phyloP scores from a whole-genome alignment of 495 filamentous ascomycete genomes.

The Daldinia vernicosa region DNA sequence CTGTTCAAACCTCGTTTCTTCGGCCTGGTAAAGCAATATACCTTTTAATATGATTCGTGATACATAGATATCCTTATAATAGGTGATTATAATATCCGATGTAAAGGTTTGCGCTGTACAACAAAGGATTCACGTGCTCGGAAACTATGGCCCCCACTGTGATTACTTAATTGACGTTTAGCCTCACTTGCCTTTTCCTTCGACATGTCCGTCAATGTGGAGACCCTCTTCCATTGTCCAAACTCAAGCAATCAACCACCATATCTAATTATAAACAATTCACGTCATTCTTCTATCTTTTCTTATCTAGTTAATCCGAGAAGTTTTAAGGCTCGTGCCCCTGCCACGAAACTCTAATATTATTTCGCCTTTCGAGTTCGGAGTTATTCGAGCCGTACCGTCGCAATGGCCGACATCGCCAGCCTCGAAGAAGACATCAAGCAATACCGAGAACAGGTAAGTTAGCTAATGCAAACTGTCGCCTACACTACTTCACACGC shows the following conservation, averaged over 20 bases:
- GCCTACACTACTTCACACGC: not conserved
- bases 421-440: slow-evolving; percentile 78
- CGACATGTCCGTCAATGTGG: not conserved
- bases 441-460: slow-evolving; percentile 84
- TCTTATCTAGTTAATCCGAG: not conserved
- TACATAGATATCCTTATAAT: too few species aligned
- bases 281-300: not conserved
- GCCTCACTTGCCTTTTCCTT: not conserved
- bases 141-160: not conserved
- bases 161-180: not conserved
- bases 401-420: slow-evolving; percentile 64
- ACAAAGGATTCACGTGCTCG: not conserved
- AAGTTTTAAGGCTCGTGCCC: not conserved
- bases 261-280: not conserved
- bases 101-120: too few species aligned
- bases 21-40: too few species aligned
- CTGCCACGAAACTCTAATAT: not conserved
- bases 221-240: not conserved
- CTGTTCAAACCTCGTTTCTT: too few species aligned
- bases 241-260: not conserved
- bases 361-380: not conserved
- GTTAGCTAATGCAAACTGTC: slow-evolving; percentile 9
- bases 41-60: too few species aligned
- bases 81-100: too few species aligned
- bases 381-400: not conserved